Evolutionary conservation across 495 filamentous ascomycete species (phyloP), one percentile per base, ranked within the genome.

Genomic region (Neurospora sp.): DNA sequence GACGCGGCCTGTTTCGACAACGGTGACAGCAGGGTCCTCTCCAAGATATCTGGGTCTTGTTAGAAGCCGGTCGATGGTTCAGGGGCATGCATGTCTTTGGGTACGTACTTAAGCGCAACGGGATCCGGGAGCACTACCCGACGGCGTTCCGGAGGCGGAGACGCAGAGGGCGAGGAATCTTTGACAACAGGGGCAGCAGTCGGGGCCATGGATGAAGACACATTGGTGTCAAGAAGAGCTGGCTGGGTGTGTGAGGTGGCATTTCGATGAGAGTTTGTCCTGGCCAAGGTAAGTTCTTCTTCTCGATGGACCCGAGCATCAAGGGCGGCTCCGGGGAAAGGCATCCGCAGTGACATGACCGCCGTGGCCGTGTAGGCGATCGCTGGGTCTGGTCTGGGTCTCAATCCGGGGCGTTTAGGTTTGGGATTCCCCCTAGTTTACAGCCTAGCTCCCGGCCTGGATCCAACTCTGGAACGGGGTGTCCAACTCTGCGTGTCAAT

Each of bases 21-120:
- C 90, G 5, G 85, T 88, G 3, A 93, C 93, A 0, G 88, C 89
- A 1, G 92, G 85, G 73, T 99, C 96, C 74, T 94, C 92, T 86
- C 97, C 93, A 16, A 99, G 88, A 78, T 96, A 99, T 76, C 92
- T 89, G 66, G 1, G 54, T 42, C 14, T 16, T 18, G 69, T 73
- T 66, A 69, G 59, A 59, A 59, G 20, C 48, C 5, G 0, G 48
- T 59, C 23, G 39, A 70, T n/a, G 69, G 66, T 14, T 73, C 69
- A 44, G 54, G 48, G 27, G 73, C 38, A 59, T 20, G n/a, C 69
- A 48, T 59, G 44, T 23, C 42, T 16, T 16, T 44, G 35, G 7
- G 18, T 18, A 76, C 81, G 42, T 79, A 86, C 86, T 82, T 88
- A 76, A 93, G 89, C 48, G 92, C 92, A 48, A 93, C 87, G 18